Conservation (phyloP, 257 asterid genomes). For the Verbascum thapsus region DNA sequence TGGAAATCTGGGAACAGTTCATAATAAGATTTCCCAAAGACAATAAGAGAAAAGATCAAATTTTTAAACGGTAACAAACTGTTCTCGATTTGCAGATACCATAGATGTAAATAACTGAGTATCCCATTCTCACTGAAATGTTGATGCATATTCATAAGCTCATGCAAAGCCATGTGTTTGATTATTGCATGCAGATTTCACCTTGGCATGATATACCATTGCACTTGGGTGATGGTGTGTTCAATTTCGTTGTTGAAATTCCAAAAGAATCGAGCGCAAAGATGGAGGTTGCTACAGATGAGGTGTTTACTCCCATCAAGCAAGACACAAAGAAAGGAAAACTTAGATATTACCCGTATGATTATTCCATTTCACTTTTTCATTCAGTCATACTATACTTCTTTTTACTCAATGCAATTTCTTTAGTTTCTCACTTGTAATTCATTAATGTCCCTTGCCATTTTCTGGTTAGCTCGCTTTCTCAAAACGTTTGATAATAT, state of each 20-base stretch:
- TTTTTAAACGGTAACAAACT: neutral
- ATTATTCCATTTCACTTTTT: constrained; percentile 6
- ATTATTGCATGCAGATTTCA: constrained; percentile 89
- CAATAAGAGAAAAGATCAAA: constrained; percentile 1
- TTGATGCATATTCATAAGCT: constrained; percentile 3
- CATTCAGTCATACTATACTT: neutral
- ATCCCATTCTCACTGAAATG: constrained; percentile 20
- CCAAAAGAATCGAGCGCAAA: constrained; percentile 98
- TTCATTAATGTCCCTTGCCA: neutral
- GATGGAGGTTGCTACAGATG: constrained; percentile 99
- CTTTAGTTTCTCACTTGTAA: neutral
- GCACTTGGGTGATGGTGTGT: constrained; percentile 77
- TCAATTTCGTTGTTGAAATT: constrained; percentile 88
- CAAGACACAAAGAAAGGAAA: constrained; percentile 98
- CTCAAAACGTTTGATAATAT: neutral
- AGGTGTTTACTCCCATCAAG: constrained; percentile 85
- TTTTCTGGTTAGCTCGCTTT: neutral
- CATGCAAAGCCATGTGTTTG: no score
- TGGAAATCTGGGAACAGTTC: neutral
- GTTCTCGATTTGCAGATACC: neutral
- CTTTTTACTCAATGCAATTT: neutral
- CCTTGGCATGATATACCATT: constrained; percentile 98
- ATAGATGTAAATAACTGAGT: constrained; percentile 13
- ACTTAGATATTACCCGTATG: constrained; percentile 94
- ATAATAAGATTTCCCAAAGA: no score